Evolutionary conservation across 108 stramenopile genomes (phyloP), one percentile per base, ranked within the genome.

Genomic region (Cyclostephanos tholiformis): DNA sequence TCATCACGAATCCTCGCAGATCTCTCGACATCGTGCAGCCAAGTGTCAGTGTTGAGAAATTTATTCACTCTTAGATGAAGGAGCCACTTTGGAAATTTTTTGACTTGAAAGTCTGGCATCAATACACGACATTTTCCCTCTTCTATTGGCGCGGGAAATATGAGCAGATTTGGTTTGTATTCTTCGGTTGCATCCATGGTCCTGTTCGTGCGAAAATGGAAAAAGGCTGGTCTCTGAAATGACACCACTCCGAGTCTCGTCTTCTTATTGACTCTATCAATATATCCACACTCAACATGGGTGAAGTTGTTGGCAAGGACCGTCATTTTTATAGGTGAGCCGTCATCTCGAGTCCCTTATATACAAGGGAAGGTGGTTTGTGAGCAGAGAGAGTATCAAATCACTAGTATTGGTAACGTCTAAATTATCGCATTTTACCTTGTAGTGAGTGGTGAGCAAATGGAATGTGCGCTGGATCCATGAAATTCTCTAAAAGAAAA

Each of bases 401-500:
- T 46, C 0, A 58, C 27, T 58, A 12, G 25, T n/a, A n/a, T 19
- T 20, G 27, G 1, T 8, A 55, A 12, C 20, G 9, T 6, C 10
- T 2, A 27, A 55, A 48, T 63, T 2, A 3, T 55, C 23, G 14
- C 22, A 5, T 2, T 55, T 26, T 46, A 46, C 70, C 70, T 30
- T 69, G 67, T 2, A 87, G 72, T 29, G 75, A 71, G 63, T 88
- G 84, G 70, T 88, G 87, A 5, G 87, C 95, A 86, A 91, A 96
- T 3, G 94, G 92, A 20, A 96, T 69, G 68, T 96, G 95, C 4
- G 88, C 84, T 2, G 90, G 89, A n/a, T n/a, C n/a, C n/a, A 88
- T 84, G 38, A 93, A 83, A 53, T 93, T 93, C 65, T 88, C 85
- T 0, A 86, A 32, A 35, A 95, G 58, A 16, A 88, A 84, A 63